These are phyloP conservation scores for Cryomyces minteri DNA, from an alignment of 495 filamentous ascomycete species.

Conservation along the genomic window DNA sequence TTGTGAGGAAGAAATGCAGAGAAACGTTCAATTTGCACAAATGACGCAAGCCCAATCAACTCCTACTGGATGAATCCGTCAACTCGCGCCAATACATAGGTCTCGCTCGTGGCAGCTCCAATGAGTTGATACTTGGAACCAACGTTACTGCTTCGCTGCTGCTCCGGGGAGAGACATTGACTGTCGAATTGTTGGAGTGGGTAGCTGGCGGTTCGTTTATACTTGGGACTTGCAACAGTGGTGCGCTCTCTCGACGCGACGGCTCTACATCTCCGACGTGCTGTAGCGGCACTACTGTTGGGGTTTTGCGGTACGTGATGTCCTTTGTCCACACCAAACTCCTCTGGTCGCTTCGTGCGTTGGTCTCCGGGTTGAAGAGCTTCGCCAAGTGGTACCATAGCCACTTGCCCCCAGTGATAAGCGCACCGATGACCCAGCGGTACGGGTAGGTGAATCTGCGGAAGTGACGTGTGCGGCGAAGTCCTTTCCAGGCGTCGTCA, in stretches of 20 bases:
- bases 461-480: constrained; percentile 1
- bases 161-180: too few species aligned
- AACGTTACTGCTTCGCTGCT: too few species aligned
- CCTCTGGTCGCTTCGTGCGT: not conserved
- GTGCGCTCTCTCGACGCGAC: too few species aligned
- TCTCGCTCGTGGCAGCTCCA: too few species aligned
- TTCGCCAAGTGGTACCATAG: not conserved
- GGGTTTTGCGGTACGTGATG: not conserved
- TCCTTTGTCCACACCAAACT: not conserved
- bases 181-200: too few species aligned
- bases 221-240: too few species aligned
- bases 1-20: not conserved
- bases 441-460: not conserved
- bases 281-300: too few species aligned
- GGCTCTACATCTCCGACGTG: too few species aligned
- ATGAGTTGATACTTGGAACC: too few species aligned
- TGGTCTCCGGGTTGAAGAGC: not conserved
- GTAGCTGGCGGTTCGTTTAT: too few species aligned
- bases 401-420: not conserved
- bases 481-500: not conserved
- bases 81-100: not conserved
- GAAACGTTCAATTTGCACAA: not conserved
- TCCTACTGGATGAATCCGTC: not conserved
- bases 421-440: not conserved
- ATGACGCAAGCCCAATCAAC: not conserved